Evolutionary conservation across 176 grass and related monocot genomes (phyloP), one percentile per base, ranked within the genome.

Genomic region (Puccinellia tenuiflora): DNA sequence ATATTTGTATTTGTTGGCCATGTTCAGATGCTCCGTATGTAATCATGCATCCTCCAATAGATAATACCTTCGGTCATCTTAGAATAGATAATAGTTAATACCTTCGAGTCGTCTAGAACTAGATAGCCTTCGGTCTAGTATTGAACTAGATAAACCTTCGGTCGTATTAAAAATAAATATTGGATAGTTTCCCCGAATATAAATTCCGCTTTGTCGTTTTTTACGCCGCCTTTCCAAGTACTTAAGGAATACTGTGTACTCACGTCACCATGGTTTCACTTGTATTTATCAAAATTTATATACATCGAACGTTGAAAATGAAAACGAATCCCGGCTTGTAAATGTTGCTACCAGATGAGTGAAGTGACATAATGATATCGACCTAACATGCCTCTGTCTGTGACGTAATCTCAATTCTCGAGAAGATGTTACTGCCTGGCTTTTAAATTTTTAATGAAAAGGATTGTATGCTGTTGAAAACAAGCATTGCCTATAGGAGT

Each of bases 131-230:
- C 40, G 43, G 43, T 13, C 43, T n/a, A n/a, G 33, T 34, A 34
- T 34, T 34, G 4, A 34, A 34, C 33, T 34, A 34, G 33, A 34
- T 34, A 34, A 63, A 20, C 24, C 43, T 65, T 52, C 2, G 0
- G 31, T 43, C 34, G 1, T 82, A 78, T 90, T 85, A 72, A 82
- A 82, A 82, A 6, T 82, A 28, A 34, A 18, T 65, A 22, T 3
- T 42, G 0, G 2, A 66, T 29, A 15, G 5, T 85, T 77, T 53
- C 65, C 21, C 18, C 1, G 1, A 54, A 38, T 86, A 56, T 3
- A 24, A 66, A 34, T 25, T 45, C 7, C 1, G 2, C n/a, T 35
- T 73, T 51, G n/a, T 62, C 5, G 74, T 45, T 80, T 37, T 61
- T 81, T 47, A 16, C 1, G 16, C 34, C n/a, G 0, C 0, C 0